Evolutionary conservation across 2,329 filamentous ascomycete species (phyloP).

Genomic region (Huntiella savannae): DNA sequence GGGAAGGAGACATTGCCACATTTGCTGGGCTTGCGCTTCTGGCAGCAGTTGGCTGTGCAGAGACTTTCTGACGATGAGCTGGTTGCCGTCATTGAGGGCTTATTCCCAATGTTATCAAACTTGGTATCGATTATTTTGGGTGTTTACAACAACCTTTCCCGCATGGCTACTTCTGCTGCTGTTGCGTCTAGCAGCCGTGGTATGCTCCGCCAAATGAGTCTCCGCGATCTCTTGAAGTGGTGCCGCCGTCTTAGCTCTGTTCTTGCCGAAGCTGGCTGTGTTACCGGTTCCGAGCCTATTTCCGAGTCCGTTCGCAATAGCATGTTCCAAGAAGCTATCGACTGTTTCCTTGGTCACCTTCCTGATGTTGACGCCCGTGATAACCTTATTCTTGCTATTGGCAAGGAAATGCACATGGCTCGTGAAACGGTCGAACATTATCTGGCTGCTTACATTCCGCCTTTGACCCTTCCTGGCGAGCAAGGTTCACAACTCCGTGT

Average conservation of each 20-base stretch:
- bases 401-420: conserved; percentile 72
- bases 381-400: conserved; percentile 49
- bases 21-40: conserved; percentile 70
- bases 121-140: conserved; percentile 39
- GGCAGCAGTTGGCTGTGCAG: conserved; percentile 56
- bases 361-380: conserved; percentile 43
- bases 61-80: conserved; percentile 52
- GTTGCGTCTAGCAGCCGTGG: conserved; percentile 26
- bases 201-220: conserved; percentile 37
- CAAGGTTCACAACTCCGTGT: conserved; percentile 32
- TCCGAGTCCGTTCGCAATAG: conserved; percentile 55
- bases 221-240: conserved; percentile 80
- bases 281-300: conserved; percentile 48
- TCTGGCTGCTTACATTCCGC: conserved; percentile 51
- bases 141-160: conserved; percentile 36
- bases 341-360: conserved; percentile 75
- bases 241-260: conserved; percentile 56
- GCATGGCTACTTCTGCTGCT: conserved; percentile 17
- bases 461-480: conserved; percentile 40
- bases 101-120: conserved; percentile 49
- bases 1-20: conserved; percentile 48
- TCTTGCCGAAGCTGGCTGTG: conserved; percentile 40
- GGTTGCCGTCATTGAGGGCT: conserved; percentile 49
- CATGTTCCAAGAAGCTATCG: conserved; percentile 84
- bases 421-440: conserved; percentile 65